phyloP scores from a whole-genome alignment of 108 stramenopile species.

The Nannochloropsis salina region DNA sequence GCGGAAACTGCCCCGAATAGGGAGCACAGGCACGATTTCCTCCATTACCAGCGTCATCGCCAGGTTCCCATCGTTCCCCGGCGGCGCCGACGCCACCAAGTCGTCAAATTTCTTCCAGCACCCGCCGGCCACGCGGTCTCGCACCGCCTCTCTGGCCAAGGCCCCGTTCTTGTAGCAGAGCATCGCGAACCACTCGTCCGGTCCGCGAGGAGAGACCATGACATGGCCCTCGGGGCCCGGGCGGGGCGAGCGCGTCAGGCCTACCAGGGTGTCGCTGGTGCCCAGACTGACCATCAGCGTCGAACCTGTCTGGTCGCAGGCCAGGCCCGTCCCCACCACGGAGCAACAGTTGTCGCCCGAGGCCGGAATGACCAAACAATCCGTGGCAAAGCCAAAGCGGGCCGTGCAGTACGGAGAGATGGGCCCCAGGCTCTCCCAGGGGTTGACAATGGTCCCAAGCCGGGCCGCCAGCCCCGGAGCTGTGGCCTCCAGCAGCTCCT shows the following conservation, averaged over 20 bases:
- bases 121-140: constrained; percentile 30
- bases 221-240: constrained; percentile 45
- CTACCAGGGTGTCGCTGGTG: constrained; percentile 47
- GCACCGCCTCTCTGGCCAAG: constrained; percentile 31
- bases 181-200: constrained; percentile 39
- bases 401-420: constrained; percentile 9
- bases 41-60: constrained; percentile 41
- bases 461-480: constrained; percentile 30
- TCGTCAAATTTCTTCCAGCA: constrained; percentile 37
- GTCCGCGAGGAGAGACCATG: constrained; percentile 35
- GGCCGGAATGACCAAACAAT: background rate
- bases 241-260: constrained; percentile 29
- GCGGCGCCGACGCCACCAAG: constrained; percentile 24
- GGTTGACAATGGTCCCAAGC: constrained; percentile 28
- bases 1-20: background rate
- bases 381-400: background rate
- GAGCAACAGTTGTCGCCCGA: constrained; percentile 22
- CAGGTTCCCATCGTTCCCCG: constrained; percentile 39
- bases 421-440: background rate
- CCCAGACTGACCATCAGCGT: constrained; percentile 44
- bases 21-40: constrained; percentile 42
- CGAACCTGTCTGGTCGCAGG: constrained; percentile 22
- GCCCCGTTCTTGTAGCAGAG: constrained; percentile 52
- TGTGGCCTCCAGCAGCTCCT: constrained; percentile 31
- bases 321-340: constrained; percentile 33